Base-by-base conservation (phyloP, 2,329 filamentous ascomycete species). In the Apiospora malaysiana region DNA sequence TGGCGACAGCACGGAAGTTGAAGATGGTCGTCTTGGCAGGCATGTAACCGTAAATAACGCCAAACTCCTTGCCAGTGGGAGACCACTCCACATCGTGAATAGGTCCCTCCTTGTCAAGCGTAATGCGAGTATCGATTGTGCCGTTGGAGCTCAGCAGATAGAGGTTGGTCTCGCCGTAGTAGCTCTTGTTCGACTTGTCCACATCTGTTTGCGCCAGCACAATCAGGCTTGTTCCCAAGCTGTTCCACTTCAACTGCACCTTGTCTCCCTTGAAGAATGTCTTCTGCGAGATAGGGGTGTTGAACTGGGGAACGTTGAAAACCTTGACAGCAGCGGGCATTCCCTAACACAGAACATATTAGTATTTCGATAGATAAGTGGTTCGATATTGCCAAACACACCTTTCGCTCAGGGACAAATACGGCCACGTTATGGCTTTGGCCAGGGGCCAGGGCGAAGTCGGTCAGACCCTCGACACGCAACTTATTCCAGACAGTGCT, bases 241-340 rank as follows among this genome's bases (percentile, higher is more conserved):
- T 90, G 83, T 99, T 99, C 96, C 96, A 99, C 86, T 98, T 98
- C 79, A 99, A 86, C 83, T 98, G 94, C 66, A 99, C 95, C 86
- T 98, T 98, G 86, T 99, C 96, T 74, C 95, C 95, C 86, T 99
- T 99, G 90, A 94, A 99, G 81, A 99, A 99, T 1, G 93, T 98
- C 91, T 99, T 99, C 81, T 98, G 95, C 49, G 95, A 98, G 68
- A 97, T 91, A 5, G 95, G 91, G 69, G 85, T 86, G 74, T 84
- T 88, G 83, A 98, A 98, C 77, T 96, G 88, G 56, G 96, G 95
- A 46, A 98, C 93, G 76, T 95, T 94, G 85, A 93, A 99, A 72
- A 98, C 93, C 84, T 97, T 97, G 81, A 98, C 94, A 1, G 93
- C 90, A 70, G 96, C 95, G 46, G 96, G 96, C 89, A 95, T 93